Evolutionary conservation across 2,329 filamentous ascomycete genomes (phyloP), one percentile per base, ranked within the genome.

Genomic region (Aspergillus hiratsukae): DNA sequence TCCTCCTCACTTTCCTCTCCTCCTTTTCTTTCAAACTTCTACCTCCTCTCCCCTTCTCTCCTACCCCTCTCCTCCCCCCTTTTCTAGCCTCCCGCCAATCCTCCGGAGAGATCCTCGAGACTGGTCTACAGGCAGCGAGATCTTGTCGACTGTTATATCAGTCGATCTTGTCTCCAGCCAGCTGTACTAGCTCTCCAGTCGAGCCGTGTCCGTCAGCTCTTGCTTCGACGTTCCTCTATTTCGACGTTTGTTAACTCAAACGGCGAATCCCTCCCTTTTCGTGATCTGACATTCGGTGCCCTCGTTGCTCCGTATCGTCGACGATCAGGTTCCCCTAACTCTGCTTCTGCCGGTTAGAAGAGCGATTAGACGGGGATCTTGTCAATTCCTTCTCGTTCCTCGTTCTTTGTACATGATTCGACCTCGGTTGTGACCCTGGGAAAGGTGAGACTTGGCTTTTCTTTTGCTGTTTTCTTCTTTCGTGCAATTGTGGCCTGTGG

Each of bases 241-340:
- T 71, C 69, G 71, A 71, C 72, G 71, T 72, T 72, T 72, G 70
- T 72, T 71, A 71, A 63, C 68, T 73, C 66, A 71, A 72, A 72
- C 70, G 70, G 64, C 68, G 68, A 70, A 57, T 50, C 54, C 55
- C 61, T 56, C 53, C 57, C 59, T 49, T 61, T 61, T 62, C 59
- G 51, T 52, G 55, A 61, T 62, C 65, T 67, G 53, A 55, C 67
- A 61, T 57, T 57, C 71, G 66, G 67, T 67, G 64, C 66, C 66
- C 61, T 64, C 62, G 21, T 55, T 64, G 63, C 68, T 67, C 62
- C 67, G 66, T 64, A 62, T 57, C 58, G 59, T 64, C 66, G 66
- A 69, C 69, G 57, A 66, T 64, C 61, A 61, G 64, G 67, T 61
- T 64, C 64, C 67, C 67, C 69, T 72, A 65, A 65, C 66, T 64